phyloP scores from a whole-genome alignment of 495 filamentous ascomycete species.

The Xylaria nigripes region DNA sequence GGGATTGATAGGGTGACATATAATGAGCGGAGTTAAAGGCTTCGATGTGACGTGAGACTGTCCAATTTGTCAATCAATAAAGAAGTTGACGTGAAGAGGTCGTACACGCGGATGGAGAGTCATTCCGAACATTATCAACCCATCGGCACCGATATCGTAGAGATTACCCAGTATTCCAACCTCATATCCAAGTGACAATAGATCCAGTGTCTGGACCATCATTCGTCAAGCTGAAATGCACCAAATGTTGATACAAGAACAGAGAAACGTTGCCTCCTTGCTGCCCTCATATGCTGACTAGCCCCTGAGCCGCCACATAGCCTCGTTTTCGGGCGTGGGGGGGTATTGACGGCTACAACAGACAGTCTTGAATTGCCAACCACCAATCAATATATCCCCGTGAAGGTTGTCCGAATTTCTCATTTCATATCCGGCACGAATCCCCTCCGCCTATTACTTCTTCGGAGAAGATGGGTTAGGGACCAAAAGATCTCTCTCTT shows the following conservation, averaged over 20 bases:
- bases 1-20: not conserved
- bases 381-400: too few relatives aligned
- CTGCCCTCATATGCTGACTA: not conserved
- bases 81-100: not conserved
- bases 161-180: not conserved
- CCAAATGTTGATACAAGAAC: not conserved
- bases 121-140: not conserved
- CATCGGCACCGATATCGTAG: not conserved
- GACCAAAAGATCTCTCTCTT: not conserved
- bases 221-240: not conserved
- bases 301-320: not conserved
- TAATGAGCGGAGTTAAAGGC: not conserved
- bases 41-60: not conserved
- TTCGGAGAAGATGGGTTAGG: not conserved
- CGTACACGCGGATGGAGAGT: not conserved
- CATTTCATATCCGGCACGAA: not conserved
- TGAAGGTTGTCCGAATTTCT: not conserved
- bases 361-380: not conserved
- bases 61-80: not conserved
- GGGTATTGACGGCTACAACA: not conserved
- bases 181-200: too few relatives aligned
- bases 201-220: too few relatives aligned
- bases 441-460: not conserved
- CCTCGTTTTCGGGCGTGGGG: not conserved
- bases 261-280: not conserved